Evolutionary conservation across 2,329 filamentous ascomycete species (phyloP).

Genomic region (Fusarium sp.): DNA sequence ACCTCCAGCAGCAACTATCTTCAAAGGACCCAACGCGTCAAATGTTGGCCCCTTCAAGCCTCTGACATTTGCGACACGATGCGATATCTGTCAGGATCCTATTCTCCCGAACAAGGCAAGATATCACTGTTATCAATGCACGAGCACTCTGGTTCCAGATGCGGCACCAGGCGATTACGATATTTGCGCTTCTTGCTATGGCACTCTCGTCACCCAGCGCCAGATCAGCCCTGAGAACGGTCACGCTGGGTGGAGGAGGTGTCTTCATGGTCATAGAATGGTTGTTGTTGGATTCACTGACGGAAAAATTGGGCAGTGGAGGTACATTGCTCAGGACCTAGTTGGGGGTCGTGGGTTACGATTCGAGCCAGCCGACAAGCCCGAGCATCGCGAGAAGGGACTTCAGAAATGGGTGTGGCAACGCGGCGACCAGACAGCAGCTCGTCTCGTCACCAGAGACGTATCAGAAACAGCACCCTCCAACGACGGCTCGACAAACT

Average conservation of each 20-base stretch:
- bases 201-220: constrained; percentile 69
- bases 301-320: constrained; percentile 72
- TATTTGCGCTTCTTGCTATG: constrained; percentile 84
- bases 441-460: constrained; percentile 63
- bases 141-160: constrained; percentile 60
- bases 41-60: constrained; percentile 71
- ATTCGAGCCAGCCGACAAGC: constrained; percentile 62
- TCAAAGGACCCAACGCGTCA: constrained; percentile 59
- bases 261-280: constrained; percentile 86
- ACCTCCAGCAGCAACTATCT: constrained; percentile 61
- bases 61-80: constrained; percentile 78
- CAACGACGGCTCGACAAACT: constrained; percentile 42
- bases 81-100: constrained; percentile 79
- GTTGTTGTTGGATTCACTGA: constrained; percentile 81
- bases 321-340: constrained; percentile 76
- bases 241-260: constrained; percentile 84
- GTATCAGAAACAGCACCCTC: constrained; percentile 59
- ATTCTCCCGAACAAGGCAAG: constrained; percentile 78
- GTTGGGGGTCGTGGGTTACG: constrained; percentile 82
- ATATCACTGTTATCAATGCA: constrained; percentile 85
- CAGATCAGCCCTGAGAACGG: constrained; percentile 82
- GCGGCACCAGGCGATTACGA: constrained; percentile 81
- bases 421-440: constrained; percentile 52
- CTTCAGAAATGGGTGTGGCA: constrained; percentile 67
- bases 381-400: constrained; percentile 47